Evolutionary conservation across 1,284 basidiomycete genomes (phyloP), one percentile per base, ranked within the genome.

Genomic region (Sphagnurus paluster): DNA sequence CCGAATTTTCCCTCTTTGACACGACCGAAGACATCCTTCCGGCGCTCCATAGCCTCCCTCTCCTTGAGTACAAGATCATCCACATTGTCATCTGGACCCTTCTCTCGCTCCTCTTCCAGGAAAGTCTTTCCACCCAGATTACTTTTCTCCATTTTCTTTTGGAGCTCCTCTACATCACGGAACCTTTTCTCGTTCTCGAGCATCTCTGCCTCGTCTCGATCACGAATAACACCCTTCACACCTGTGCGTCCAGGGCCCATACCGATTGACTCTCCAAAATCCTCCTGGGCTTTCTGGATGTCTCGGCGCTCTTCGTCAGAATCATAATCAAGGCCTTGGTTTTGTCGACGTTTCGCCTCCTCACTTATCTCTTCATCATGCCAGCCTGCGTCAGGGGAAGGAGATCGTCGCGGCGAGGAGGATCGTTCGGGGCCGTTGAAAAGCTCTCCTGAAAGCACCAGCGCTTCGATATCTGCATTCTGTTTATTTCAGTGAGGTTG

Each of bases 211-310:
- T 91, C 88, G 48, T 82, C 74, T 29, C 79, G 74, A 63, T 91
- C 88, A 21, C 87, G 77, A 48, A 91, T 87, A 49, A 91, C 89
- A 26, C 88, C 89, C 56, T 91, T 91, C 40, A 91, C 88, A 21
- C 88, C 88, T 3, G 88, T 91, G 19, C 89, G 75, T 2, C 88
- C 88, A 6, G 85, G 85, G 5, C 83, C 87, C 84, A 90, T 86
- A n/a, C 87, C 87, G 48, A 90, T 86, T 9, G 80, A 79, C 57
- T 64, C 71, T 52, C 56, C 37, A 37, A 65, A 63, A 9, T 56
- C 51, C 20, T 65, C 58, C 40, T 60, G 52, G n/a, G 57, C 54
- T 17, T 56, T 54, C 33, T 62, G 58, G 3, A 59, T 48, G 54
- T 68, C 63, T 9, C 65, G 64, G 39, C 65, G 58, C 24, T 62